Percentiles rank a stretch among this genome's conserved stretches.
These are phyloP conservation scores for Amoebophrya sp. DNA, from an alignment of 169 alveolate species.

Conservation along the genomic window DNA sequence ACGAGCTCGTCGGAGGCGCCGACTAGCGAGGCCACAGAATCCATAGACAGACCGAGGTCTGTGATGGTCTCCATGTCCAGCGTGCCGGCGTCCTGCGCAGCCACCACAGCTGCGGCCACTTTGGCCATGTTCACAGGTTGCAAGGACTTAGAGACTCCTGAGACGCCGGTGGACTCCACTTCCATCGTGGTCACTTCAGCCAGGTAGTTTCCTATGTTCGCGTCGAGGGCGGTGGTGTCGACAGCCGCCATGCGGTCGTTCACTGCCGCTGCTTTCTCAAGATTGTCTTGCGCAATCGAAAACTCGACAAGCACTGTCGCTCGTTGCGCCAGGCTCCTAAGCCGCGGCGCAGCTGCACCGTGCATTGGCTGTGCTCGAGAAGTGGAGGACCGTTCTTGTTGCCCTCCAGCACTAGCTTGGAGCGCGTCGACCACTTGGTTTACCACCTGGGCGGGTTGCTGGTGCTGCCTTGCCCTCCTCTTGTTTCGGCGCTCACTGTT, in stretches of 20 bases:
- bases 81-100: neutral
- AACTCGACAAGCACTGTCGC: neutral
- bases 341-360: too few relatives aligned
- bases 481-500: too few relatives aligned
- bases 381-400: too few relatives aligned
- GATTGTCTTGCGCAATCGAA: neutral
- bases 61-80: neutral
- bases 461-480: too few relatives aligned
- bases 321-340: neutral
- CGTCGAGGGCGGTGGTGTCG: neutral
- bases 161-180: neutral
- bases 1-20: neutral
- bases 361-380: too few relatives aligned
- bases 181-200: neutral
- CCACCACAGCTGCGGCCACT: neutral
- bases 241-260: neutral
- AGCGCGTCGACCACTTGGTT: too few relatives aligned
- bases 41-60: neutral
- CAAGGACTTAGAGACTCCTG: neutral
- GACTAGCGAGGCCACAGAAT: neutral
- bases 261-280: neutral
- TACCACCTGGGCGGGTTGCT: too few relatives aligned
- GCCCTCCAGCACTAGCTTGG: too few relatives aligned
- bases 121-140: neutral
- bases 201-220: neutral